Base-by-base conservation (phyloP, 2,329 filamentous ascomycete species). In the Aspergillus viridinutans region DNA sequence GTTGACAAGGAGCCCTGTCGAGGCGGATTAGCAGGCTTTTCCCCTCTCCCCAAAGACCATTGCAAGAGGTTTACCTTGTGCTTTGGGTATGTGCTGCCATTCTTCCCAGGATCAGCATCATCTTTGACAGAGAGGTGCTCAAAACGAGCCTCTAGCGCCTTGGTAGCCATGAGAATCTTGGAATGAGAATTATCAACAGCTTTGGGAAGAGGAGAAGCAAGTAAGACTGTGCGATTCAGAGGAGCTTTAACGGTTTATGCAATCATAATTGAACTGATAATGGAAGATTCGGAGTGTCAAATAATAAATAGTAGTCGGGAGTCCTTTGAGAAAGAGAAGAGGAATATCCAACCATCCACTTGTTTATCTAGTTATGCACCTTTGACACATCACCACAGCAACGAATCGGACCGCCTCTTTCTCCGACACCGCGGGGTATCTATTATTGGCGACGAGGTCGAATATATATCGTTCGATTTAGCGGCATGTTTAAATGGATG, bases 71-170 rank as follows among this genome's bases (percentile, higher is more conserved):
- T 56, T 80, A 93, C 92, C 86, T 96, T 96, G 60, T 85, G 75
- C 76, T 95, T 96, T 64, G 85, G 80, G 72, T 89, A 87, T 26
- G 72, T 62, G 61, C 81, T 81, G 56, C 76, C 76, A 60, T 77
- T 79, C 61, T 84, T 81, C 54, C 77, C 77, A 32, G 79, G 76
- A 58, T 90, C 88, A 70, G 93, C 95, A 76, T 96, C 92, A 70
- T 97, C 92, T 67, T 90, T 88, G 61, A 97, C 90, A 21, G 90
- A 88, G 78, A 97, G 85, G 75, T 87, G 88, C 85, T 96, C 92
- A 70, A 97, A 90, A 67, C 90, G 90, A 76, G 89, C 81, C 78
- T 97, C 93, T 49, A 97, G 81, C 52, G 85, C 86, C 66, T 90
- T 85, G 58, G 89, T 84, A 62, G 92, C 85, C 89, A 93, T 83